Evolutionary conservation across 208 protist genomes (phyloP), one percentile per base, ranked within the genome.

Genomic region (Leishmania arabica): DNA sequence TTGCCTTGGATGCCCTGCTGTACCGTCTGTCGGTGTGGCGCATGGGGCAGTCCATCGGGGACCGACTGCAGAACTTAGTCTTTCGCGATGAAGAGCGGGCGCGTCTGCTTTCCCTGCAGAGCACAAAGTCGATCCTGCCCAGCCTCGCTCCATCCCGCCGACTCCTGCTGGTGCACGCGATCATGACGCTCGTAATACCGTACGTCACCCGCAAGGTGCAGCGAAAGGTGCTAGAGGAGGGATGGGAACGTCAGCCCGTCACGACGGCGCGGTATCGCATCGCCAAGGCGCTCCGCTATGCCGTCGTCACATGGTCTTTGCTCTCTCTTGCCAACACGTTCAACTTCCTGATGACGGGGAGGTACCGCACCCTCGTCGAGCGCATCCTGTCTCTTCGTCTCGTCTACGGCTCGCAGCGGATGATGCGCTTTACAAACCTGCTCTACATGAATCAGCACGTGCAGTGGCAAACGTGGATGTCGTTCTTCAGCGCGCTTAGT

Each of bases 371-470:
- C 49, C 83, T 97, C 66, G 60, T 93, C 13, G 96, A 98, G 84
- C 91, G 95, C 3, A 54, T 97, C 9, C 83, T 98, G 60, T 94
- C 88, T 0, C 88, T 98, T 15, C 90, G 91, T n/a, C 80, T 96
- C 17, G 96, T 98, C 34, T 93, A 96, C 87, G 93, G 94, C 74
- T 94, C 84, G 45, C 93, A 96, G 86, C 84, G 86, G 27, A 95
- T 95, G 85, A 75, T 88, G 81, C 91, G 93, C 79, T 88, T 98
- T 69, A 93, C 90, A 15, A 96, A 96, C 78, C 58, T 98, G 53
- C 81, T 97, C 65, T 98, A 95, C 81, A 83, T 98, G 66, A 96
- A 98, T 70, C 96, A 97, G 85, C 93, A 98, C 80, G 81, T 98
- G 45, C 89, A 81, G 83, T 98, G 93, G 94, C 82, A 87, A 56